Base-by-base conservation (phyloP, 2,329 filamentous ascomycete genomes). In the Diaporthe ilicicola region DNA sequence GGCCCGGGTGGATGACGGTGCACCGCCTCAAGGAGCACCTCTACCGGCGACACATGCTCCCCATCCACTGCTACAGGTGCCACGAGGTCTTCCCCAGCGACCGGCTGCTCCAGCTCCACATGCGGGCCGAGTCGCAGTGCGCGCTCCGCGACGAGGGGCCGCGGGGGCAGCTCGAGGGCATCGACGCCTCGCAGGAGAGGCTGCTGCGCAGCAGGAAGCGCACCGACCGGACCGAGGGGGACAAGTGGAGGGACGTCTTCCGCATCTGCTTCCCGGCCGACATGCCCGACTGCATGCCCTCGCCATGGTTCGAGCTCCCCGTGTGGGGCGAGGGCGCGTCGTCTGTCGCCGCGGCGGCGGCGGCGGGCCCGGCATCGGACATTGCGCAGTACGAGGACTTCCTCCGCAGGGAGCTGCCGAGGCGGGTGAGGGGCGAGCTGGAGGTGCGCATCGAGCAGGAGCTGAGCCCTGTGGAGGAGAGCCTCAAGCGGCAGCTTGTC, bases 1-100 rank as follows among this genome's bases (percentile, higher is more conserved):
- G 73, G 2, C 73, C 73, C 0, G 72, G 72, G 3, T 74, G 73
- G 73, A 46, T 39, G 6, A 74, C 72, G 1, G 61, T 70, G 1
- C 72, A 74, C 24, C 66, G 73, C 5, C 19, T 74, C 2, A 74
- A 74, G 70, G 73, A 74, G 42, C 73, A 74, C 46, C 53, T 74
- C n/a, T 73, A 74, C 48, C 68, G 73, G 13, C 72, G 71, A 10
- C 73, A 74, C 24, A 51, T 56, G 4, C 61, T 74, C 6, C 73
- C 72, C 1, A 53, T 67, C 7, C 65, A 73, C 44, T 74, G 72
- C 37, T 66, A 69, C 37, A 37, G 73, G 29, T 74, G 73, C 53
- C 66, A 72, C 32, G 56, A 70, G 9, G 27, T 64, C n/a, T 74
- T 74, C 32, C 5, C 46, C 1, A 69, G 59, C 50, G 70, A 74